Base-by-base conservation (phyloP, 768 basidiomycete species). In the Melanogaster broomeanus region DNA sequence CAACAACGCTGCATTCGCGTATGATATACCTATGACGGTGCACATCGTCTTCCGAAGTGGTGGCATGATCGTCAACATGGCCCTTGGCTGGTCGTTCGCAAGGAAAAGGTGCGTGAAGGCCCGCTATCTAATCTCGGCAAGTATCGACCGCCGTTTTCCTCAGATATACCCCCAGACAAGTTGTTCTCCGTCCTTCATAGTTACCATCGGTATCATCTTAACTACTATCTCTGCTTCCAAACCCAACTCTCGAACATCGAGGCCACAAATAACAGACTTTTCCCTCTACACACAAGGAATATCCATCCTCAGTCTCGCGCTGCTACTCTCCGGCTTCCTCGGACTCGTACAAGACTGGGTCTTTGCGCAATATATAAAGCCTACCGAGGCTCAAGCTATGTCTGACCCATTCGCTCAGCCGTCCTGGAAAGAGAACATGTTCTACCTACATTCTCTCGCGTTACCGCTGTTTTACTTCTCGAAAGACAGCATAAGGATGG, bases 21-120 rank as follows among this genome's bases (percentile, higher is more conserved):
- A 87, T 65, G 70, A 78, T 35, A 87, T 97, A 52, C 93, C 95
- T 19, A 93, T 97, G 83, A 72, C 90, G 0, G 87, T 98, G 2
- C 94, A 98, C 70, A 96, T 98, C 66, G 88, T 98, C 53, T 96
- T 96, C 64, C 80, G 94, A 37, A 92, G 90, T 58, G 93, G 90
- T 0, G 94, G 93, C 0, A 73, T 96, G 48, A 81, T 92, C 28
- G 76, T 94, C 25, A 93, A 86, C 60, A 87, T 98, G 83, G 25
- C 88, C 13, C 77, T 94, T 44, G 93, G 92, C 2, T 87, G 83
- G 77, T 48, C 87, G 3, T 53, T 92, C 16, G 78, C 73, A 2
- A 77, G 80, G 3, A 89, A 86, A 67, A 78, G 77, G 83, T 88
- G 53, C 48, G 82, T 4, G 2, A 31, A 31, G 31, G 31, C 68